Conservation (phyloP, 176 grass and related monocot species). For the Luzula sylvatica region DNA sequence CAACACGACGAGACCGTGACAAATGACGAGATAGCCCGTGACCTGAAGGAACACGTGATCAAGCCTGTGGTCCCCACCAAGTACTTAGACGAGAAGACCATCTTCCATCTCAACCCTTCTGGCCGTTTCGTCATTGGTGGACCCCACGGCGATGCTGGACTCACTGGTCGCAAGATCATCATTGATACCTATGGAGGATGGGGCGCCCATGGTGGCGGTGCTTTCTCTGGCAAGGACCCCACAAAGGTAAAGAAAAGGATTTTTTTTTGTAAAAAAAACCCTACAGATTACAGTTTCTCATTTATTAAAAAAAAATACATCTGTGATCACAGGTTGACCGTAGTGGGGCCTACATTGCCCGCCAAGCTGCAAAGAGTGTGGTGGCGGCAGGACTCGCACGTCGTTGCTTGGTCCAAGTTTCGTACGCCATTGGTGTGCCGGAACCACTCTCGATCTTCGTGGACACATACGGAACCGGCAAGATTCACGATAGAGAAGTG, state of each 20-base stretch:
- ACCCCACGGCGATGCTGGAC: slow-evolving; percentile 27
- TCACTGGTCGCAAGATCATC: slow-evolving; percentile 29
- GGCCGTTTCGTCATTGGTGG: slow-evolving; percentile 29
- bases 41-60: slow-evolving; percentile 34
- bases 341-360: slow-evolving; percentile 26
- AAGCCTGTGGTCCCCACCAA: slow-evolving; percentile 26
- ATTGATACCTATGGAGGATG: slow-evolving; percentile 31
- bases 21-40: slow-evolving; percentile 27
- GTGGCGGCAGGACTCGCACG: slow-evolving; percentile 17
- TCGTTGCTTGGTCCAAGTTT: slow-evolving; percentile 25
- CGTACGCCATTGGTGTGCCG: slow-evolving; percentile 32
- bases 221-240: slow-evolving; percentile 31
- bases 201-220: slow-evolving; percentile 28
- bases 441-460: slow-evolving; percentile 36
- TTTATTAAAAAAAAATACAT: not conserved
- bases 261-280: not conserved
- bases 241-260: slow-evolving; percentile 19
- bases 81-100: slow-evolving; percentile 32
- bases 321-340: slow-evolving; percentile 10
- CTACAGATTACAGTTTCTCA: not conserved
- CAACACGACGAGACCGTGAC: slow-evolving; percentile 31
- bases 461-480: slow-evolving; percentile 31
- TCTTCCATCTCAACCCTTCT: slow-evolving; percentile 36
- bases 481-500: slow-evolving; percentile 30
- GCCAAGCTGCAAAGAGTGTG: slow-evolving; percentile 26